Evolutionary conservation across 371 early-diverging fungal genomes (phyloP).

Genomic region (Syncephalastrum sp.): DNA sequence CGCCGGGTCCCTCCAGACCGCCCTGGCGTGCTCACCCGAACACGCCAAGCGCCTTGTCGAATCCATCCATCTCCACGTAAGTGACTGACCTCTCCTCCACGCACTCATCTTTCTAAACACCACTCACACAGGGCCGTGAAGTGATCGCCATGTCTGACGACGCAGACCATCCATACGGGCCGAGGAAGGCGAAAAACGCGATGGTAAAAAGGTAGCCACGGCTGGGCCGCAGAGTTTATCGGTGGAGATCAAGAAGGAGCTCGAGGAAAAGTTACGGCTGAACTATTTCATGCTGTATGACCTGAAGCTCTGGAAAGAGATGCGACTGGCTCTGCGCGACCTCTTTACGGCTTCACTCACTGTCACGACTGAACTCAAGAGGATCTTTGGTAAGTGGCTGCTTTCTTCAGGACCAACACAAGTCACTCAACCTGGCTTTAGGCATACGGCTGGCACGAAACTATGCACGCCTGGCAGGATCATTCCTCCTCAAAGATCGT

Average conservation of each 20-base stretch:
- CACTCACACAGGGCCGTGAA: constrained; percentile 67
- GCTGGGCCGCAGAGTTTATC: constrained; percentile 8
- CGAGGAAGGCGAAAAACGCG: too few species aligned
- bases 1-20: constrained; percentile 72
- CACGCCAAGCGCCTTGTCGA: constrained; percentile 78
- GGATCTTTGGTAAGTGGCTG: constrained; percentile 60
- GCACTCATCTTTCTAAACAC: too few species aligned
- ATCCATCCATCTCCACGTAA: constrained; percentile 76
- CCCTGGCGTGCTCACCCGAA: constrained; percentile 61
- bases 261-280: constrained; percentile 58
- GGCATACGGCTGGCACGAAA: constrained; percentile 69
- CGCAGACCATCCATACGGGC: constrained; percentile 38
- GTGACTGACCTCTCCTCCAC: background rate
- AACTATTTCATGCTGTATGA: constrained; percentile 87
- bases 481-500: constrained; percentile 79
- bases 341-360: constrained; percentile 81
- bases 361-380: constrained; percentile 75
- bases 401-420: background rate
- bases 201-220: constrained; percentile 21
- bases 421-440: constrained; percentile 2
- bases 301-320: constrained; percentile 85
- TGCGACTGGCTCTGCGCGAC: constrained; percentile 75
- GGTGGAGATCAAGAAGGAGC: constrained; percentile 23
- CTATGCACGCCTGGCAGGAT: constrained; percentile 73
- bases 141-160: constrained; percentile 69